Conservation (phyloP, 2,329 filamentous ascomycete genomes). For the Fusarium oxysporum region DNA sequence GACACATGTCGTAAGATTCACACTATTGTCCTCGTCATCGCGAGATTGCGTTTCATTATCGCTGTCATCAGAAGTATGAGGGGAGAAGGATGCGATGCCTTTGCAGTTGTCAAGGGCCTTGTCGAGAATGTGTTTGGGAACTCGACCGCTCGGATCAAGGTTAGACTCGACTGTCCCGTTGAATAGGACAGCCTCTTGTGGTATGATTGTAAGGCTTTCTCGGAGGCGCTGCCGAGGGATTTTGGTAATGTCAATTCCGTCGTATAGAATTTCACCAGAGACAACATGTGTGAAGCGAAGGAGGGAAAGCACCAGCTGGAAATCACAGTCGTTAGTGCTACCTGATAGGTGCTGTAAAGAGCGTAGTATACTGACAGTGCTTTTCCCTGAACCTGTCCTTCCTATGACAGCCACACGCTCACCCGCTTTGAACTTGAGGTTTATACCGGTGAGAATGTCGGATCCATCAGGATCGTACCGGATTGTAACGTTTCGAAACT, state of each 20-base stretch:
- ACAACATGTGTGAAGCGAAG: constrained; percentile 65
- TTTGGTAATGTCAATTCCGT: constrained; percentile 66
- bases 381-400: constrained; percentile 85
- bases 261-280: constrained; percentile 65
- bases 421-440: constrained; percentile 69
- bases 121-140: constrained; percentile 64
- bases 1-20: constrained; percentile 59
- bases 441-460: constrained; percentile 63
- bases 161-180: constrained; percentile 66
- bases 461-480: constrained; percentile 59
- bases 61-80: constrained; percentile 51
- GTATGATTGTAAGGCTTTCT: constrained; percentile 67
- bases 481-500: constrained; percentile 64
- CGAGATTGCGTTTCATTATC: constrained; percentile 40
- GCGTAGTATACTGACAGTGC: constrained; percentile 68
- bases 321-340: constrained; percentile 17
- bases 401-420: constrained; percentile 84
- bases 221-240: constrained; percentile 63
- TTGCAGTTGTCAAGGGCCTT: constrained; percentile 72
- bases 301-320: constrained; percentile 63
- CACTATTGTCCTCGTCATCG: constrained; percentile 27
- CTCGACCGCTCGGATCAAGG: constrained; percentile 72
- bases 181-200: constrained; percentile 69
- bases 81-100: constrained; percentile 65
- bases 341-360: not conserved